These are phyloP conservation scores for Zasmidium cellare DNA, from an alignment of 2,329 filamentous ascomycete genomes.

Conservation along the genomic window DNA sequence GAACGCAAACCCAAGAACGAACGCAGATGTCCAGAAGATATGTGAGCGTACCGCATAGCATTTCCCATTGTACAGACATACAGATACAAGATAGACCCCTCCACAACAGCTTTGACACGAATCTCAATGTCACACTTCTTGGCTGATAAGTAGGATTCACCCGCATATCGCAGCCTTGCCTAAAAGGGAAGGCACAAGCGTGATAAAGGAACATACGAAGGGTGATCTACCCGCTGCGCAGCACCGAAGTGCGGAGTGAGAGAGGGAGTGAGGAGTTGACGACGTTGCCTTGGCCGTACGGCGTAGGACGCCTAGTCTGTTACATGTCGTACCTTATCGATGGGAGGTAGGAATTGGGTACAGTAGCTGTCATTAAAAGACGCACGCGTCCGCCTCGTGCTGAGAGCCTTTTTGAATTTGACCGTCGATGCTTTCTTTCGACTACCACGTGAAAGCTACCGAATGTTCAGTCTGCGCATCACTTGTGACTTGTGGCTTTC, in stretches of 20 bases:
- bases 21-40: neutral
- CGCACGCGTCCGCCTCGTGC: neutral
- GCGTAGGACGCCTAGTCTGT: neutral
- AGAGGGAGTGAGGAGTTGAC: no score
- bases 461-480: no score
- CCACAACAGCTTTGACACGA: neutral
- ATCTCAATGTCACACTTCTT: neutral
- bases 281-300: neutral
- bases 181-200: slow-evolving; percentile 7
- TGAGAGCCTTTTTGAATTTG: no score
- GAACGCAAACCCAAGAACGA: neutral
- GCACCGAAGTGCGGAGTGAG: neutral
- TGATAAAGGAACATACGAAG: neutral
- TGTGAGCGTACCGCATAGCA: no score
- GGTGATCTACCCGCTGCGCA: neutral
- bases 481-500: no score
- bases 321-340: no score
- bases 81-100: neutral
- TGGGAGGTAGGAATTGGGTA: neutral
- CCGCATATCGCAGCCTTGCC: slow-evolving; percentile 2
- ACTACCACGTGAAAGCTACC: no score
- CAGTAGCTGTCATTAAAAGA: neutral
- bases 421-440: no score
- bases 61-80: neutral
- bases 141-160: neutral